phyloP scores from a whole-genome alignment of 31 red algal genomes.

The Porphyra umbilicalis region DNA sequence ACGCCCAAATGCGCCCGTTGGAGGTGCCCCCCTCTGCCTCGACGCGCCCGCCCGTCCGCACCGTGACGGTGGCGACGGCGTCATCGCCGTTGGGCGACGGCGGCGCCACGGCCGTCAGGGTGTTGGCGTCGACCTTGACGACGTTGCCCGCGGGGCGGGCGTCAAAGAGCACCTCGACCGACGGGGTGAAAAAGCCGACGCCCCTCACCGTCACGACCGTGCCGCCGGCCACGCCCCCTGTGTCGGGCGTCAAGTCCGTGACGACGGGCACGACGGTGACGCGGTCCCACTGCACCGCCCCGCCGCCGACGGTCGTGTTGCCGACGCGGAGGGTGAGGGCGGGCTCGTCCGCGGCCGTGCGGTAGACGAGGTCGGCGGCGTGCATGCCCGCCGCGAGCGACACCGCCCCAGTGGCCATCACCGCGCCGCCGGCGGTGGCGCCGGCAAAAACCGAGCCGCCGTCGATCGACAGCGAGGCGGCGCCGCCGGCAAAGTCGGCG shows the following conservation, averaged over 20 bases:
- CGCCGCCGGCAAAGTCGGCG: conserved; percentile 12
- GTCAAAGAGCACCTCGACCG: conserved; percentile 29
- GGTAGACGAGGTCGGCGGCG: neutral
- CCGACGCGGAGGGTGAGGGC: conserved; percentile 17
- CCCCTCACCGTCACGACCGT: conserved; percentile 29
- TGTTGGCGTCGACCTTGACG: conserved; percentile 2
- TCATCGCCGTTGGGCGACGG: neutral
- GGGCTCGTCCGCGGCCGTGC: neutral
- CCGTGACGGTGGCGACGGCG: neutral
- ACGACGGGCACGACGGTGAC: conserved; percentile 35
- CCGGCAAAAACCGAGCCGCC: conserved; percentile 11
- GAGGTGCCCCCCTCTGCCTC: conserved; percentile 26
- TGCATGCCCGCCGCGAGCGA: neutral
- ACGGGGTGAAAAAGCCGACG: conserved; percentile 37
- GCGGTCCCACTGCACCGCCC: conserved; percentile 28
- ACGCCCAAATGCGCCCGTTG: conserved; percentile 25
- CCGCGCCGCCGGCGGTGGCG: neutral
- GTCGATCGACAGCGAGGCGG: conserved; percentile 23
- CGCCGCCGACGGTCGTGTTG: conserved; percentile 4
- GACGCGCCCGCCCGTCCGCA: neutral
- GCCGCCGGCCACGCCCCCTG: conserved; percentile 17
- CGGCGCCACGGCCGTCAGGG: conserved; percentile 7
- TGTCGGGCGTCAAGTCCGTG: conserved; percentile 3
- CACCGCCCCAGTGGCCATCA: neutral
- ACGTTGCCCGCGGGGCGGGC: neutral